Evolutionary conservation across 108 stramenopile species (phyloP).

Genomic region (Nitzschia putrida): DNA sequence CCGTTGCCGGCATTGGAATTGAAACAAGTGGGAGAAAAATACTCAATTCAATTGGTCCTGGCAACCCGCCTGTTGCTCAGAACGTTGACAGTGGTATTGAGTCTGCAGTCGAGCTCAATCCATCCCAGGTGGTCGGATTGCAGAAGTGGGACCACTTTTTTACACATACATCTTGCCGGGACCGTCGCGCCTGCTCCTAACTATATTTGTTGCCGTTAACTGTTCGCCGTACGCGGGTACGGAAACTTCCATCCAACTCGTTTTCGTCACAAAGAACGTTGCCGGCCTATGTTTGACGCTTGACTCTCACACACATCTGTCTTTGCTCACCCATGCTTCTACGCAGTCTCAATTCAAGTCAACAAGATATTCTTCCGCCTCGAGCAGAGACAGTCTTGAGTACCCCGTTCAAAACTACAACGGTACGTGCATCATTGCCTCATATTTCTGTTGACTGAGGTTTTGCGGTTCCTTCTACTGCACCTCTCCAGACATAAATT

Average conservation of each 20-base stretch:
- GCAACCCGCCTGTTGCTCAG: too few relatives aligned
- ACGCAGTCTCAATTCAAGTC: background rate
- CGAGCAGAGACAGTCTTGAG: constrained; percentile 4
- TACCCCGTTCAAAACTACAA: constrained; percentile 8
- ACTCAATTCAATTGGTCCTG: too few relatives aligned
- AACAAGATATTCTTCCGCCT: constrained; percentile 4
- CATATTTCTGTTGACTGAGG: constrained; percentile 4
- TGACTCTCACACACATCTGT: background rate
- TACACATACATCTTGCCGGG: constrained; percentile 1
- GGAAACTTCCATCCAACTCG: background rate
- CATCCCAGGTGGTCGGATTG: too few relatives aligned
- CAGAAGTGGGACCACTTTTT: too few relatives aligned
- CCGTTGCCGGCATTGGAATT: too few relatives aligned
- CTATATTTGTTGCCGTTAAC: constrained; percentile 1
- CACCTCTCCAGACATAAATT: background rate
- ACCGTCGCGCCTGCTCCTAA: background rate
- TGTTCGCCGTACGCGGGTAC: background rate
- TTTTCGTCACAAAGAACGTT: constrained; percentile 5
- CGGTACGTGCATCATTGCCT: constrained; percentile 20
- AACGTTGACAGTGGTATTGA: too few relatives aligned
- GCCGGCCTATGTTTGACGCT: background rate
- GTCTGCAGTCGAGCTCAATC: too few relatives aligned
- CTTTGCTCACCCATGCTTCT: background rate
- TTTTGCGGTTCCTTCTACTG: constrained; percentile 6
- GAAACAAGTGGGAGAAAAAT: too few relatives aligned